Evolutionary conservation across 306 rosid species (phyloP).

Genomic region (Vigna nakashimae): DNA sequence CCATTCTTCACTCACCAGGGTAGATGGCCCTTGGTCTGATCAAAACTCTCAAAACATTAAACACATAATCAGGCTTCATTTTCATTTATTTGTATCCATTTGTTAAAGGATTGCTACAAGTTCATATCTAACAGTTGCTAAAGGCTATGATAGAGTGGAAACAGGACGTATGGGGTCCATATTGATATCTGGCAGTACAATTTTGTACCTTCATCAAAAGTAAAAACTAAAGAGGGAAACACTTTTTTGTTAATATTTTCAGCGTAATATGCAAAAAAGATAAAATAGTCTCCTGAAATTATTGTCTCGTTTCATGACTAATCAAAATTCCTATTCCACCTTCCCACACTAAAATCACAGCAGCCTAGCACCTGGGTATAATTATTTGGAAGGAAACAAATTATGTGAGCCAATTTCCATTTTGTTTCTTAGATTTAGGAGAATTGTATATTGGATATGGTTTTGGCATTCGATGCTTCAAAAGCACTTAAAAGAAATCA

Average conservation of each 20-base stretch:
- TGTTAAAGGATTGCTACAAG: neutral
- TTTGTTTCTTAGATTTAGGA: neutral
- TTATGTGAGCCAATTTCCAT: neutral
- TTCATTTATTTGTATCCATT: slow-evolving; percentile 19
- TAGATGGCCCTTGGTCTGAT: neutral
- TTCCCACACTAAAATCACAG: slow-evolving; percentile 29
- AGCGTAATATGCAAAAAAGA: neutral
- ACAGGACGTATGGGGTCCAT: neutral
- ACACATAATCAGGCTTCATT: neutral
- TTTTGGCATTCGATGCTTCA: slow-evolving; percentile 4
- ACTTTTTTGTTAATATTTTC: neutral
- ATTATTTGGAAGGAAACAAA: slow-evolving; percentile 9
- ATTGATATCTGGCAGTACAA: neutral
- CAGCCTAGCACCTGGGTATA: neutral
- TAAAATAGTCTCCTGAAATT: neutral
- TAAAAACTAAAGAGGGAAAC: neutral
- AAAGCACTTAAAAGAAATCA: neutral
- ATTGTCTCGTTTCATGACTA: slow-evolving; percentile 10
- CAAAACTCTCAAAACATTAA: neutral
- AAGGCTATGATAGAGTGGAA: neutral
- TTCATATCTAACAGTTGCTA: slow-evolving; percentile 5
- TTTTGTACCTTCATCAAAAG: slow-evolving; percentile 28
- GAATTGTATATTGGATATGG: slow-evolving; percentile 1
- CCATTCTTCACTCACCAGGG: neutral
- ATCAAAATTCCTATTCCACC: slow-evolving; percentile 22